These are phyloP conservation scores for Suhomyces anneliseae DNA, from an alignment of 1,139 yeast genomes.

Conservation along the genomic window DNA sequence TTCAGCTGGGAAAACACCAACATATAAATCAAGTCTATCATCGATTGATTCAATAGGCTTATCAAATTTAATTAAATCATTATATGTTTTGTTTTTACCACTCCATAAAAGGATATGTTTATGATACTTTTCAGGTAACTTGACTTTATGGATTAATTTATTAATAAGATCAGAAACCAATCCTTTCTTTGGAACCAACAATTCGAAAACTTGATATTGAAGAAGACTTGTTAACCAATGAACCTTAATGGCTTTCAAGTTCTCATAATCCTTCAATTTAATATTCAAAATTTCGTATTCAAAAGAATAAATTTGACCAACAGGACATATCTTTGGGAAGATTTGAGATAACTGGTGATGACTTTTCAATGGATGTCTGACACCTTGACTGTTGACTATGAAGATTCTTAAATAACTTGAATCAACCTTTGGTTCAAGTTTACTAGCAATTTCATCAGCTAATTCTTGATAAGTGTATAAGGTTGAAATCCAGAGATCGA, in stretches of 20 bases:
- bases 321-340: conserved; percentile 51
- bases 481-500: conserved; percentile 73
- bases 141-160: conserved; percentile 56
- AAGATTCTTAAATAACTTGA: conserved; percentile 67
- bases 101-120: conserved; percentile 61
- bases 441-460: conserved; percentile 56
- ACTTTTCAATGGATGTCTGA: conserved; percentile 49
- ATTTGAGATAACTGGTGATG: conserved; percentile 42
- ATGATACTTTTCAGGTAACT: conserved; percentile 49
- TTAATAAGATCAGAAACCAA: conserved; percentile 57
- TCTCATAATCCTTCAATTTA: conserved; percentile 74
- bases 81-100: conserved; percentile 44
- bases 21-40: conserved; percentile 39
- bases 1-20: conserved; percentile 49
- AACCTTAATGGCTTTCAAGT: conserved; percentile 62
- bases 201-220: conserved; percentile 67
- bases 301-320: conserved; percentile 47
- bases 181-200: conserved; percentile 64
- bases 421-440: conserved; percentile 48
- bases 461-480: conserved; percentile 59
- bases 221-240: conserved; percentile 64
- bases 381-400: conserved; percentile 56
- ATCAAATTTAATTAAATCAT: conserved; percentile 39
- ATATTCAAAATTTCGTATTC: conserved; percentile 79
- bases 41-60: conserved; percentile 34